Percentiles rank a stretch among this genome's conserved stretches.
phyloP scores from a whole-genome alignment of 805 yeast species.

The Yarrowia sp. region DNA sequence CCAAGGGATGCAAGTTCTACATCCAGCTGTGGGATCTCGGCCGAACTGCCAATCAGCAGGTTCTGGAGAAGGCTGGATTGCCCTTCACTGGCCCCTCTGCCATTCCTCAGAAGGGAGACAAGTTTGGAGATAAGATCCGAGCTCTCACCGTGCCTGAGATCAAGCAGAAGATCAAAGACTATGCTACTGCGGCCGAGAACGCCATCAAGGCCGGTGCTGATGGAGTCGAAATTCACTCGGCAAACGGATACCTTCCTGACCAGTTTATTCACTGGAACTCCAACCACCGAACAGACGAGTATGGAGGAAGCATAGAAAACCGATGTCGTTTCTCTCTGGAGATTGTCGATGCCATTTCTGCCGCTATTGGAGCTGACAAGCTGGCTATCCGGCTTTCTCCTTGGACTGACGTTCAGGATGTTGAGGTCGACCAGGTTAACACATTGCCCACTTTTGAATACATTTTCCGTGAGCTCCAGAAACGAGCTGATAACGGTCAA shows the following conservation, averaged over 20 bases:
- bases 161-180: slow-evolving; percentile 43
- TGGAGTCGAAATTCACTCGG: slow-evolving; percentile 63
- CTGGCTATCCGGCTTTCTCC: slow-evolving; percentile 45
- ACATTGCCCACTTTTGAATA: slow-evolving; percentile 43
- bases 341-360: slow-evolving; percentile 50
- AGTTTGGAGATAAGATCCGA: slow-evolving; percentile 13
- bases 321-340: slow-evolving; percentile 51
- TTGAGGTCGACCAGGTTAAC: slow-evolving; percentile 30
- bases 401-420: slow-evolving; percentile 26
- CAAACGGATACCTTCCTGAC: slow-evolving; percentile 56
- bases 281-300: slow-evolving; percentile 56
- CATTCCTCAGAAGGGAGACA: slow-evolving; percentile 32
- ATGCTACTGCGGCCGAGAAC: slow-evolving; percentile 49
- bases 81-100: slow-evolving; percentile 19
- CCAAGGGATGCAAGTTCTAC: slow-evolving; percentile 39
- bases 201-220: slow-evolving; percentile 56
- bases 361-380: slow-evolving; percentile 50
- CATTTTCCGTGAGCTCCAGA: slow-evolving; percentile 42
- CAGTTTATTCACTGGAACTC: slow-evolving; percentile 46
- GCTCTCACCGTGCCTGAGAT: slow-evolving; percentile 45
- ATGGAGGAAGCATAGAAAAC: slow-evolving; percentile 60
- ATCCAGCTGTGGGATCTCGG: slow-evolving; percentile 48
- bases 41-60: slow-evolving; percentile 34
- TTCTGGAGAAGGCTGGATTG: not conserved
- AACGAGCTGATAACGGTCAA: slow-evolving; percentile 39